Evolutionary conservation across 148 eudicot species (phyloP), one percentile per base, ranked within the genome.

Genomic region (Amaranthus palmeri): DNA sequence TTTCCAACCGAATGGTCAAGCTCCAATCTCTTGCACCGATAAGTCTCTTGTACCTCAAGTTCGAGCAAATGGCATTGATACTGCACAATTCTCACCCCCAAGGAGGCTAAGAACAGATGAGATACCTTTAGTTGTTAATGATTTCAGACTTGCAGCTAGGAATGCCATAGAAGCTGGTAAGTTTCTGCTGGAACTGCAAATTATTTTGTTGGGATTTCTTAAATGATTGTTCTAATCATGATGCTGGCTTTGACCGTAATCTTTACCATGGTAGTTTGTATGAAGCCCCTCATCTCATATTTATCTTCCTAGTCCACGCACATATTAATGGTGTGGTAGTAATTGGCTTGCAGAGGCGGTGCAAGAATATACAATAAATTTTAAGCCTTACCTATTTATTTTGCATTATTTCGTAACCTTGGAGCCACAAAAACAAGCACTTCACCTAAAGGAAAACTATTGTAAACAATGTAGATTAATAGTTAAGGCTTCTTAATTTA

Each of bases 151-250:
- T 71, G 83, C 85, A 58, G 85, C 85, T 4, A 76, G 65, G 66
- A 81, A 84, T 73, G 87, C 87, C 44, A 81, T 79, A 4, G 81
- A 84, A 76, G 87, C 87, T 67, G 87, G 87, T 81, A 73, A 52
- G 63, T 11, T 74, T 44, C 41, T 47, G 54, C 50, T 41, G 13
- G 9, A 46, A 10, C 14, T 46, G 14, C 15, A 2, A 6, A 68
- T 11, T 47, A 5, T 52, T 50, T 54, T 59, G 2, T n/a, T 10
- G 45, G 42, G 43, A 57, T 1, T n/a, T 13, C 5, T 1, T 8
- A 44, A 10, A 13, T n/a, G 56, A 2, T 40, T 61, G 18, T n/a
- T 13, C 0, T 41, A 13, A 61, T 61, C 47, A n/a, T 49, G 59
- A 15, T 15, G 59, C 5, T 17, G 17, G 13, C 45, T 47, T 7